Conservation (phyloP, 768 basidiomycete genomes). For the Termitomyces sp. region DNA sequence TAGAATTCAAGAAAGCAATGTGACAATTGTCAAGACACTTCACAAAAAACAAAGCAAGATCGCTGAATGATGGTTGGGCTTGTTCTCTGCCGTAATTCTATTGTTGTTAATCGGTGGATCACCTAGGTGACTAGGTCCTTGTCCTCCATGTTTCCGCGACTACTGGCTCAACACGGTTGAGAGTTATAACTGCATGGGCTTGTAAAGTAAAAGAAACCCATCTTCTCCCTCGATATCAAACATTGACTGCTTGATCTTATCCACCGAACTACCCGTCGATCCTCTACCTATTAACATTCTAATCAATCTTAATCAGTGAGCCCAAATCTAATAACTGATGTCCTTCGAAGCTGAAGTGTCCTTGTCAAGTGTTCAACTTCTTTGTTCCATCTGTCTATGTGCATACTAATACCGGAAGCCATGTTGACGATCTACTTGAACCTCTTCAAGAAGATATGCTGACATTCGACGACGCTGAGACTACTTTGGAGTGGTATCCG, state of each 20-base stretch:
- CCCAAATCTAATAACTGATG: neutral
- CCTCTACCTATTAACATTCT: neutral
- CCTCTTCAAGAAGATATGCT: slow-evolving; percentile 1
- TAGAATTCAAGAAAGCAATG: neutral
- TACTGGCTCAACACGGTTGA: too few relatives aligned
- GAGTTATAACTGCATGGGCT: neutral
- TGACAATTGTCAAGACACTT: neutral
- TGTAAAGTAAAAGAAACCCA: neutral
- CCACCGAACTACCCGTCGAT: neutral
- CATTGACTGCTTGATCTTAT: neutral
- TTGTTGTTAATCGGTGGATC: neutral
- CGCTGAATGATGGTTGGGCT: neutral
- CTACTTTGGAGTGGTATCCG: neutral
- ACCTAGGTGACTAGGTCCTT: slow-evolving; percentile 5
- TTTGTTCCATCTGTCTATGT: neutral
- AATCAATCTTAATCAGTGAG: neutral
- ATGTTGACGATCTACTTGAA: neutral
- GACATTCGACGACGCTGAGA: neutral
- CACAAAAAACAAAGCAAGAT: neutral
- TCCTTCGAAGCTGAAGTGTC: neutral
- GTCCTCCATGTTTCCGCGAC: neutral
- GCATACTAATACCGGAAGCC: neutral
- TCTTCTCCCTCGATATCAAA: neutral
- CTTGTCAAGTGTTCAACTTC: neutral
- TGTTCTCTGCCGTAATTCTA: neutral